Evolutionary conservation across 2,329 filamentous ascomycete species (phyloP).

Genomic region (Graphium sp.): DNA sequence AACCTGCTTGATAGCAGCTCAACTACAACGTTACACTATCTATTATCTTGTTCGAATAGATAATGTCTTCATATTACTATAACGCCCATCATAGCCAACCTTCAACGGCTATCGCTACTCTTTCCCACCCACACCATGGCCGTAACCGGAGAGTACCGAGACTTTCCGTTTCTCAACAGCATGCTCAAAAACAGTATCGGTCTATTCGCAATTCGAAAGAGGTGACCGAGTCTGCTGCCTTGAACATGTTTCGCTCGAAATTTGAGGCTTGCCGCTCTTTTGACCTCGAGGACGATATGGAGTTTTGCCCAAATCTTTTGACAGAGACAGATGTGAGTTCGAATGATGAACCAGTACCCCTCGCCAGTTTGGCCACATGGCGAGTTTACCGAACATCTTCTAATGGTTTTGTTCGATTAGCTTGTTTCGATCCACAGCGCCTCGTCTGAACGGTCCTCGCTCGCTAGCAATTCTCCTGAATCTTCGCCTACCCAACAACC

Average conservation of each 20-base stretch:
- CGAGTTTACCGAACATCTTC: slow-evolving; percentile 5
- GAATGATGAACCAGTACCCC: no score
- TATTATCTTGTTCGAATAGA: slow-evolving; percentile 11
- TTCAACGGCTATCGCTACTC: slow-evolving; percentile 20
- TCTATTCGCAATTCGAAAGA: slow-evolving; percentile 78
- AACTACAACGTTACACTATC: no score
- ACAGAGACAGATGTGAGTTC: slow-evolving; percentile 88
- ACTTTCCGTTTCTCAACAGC: slow-evolving; percentile 63
- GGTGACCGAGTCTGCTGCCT: slow-evolving; percentile 51
- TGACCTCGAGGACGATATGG: slow-evolving; percentile 87
- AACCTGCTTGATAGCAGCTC: no score
- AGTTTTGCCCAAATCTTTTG: slow-evolving; percentile 85
- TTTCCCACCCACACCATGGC: slow-evolving; percentile 63
- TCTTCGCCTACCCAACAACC: slow-evolving; percentile 83
- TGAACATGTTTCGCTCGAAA: slow-evolving; percentile 66
- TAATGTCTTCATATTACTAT: slow-evolving; percentile 51
- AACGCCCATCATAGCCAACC: slow-evolving; percentile 40
- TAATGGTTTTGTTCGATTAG: slow-evolving; percentile 31
- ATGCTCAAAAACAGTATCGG: slow-evolving; percentile 74
- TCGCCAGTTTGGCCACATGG: no score
- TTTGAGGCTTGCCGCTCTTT: slow-evolving; percentile 90
- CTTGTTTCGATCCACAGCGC: slow-evolving; percentile 82
- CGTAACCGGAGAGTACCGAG: slow-evolving; percentile 75
- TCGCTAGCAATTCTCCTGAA: slow-evolving; percentile 87
- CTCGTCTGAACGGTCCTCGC: slow-evolving; percentile 87